A percentile compares a stretch with the other conserved stretches of the same genome.
Evolutionary conservation across 495 filamentous ascomycete genomes (phyloP).

Genomic region (Hypoxylon crocopeplum): DNA sequence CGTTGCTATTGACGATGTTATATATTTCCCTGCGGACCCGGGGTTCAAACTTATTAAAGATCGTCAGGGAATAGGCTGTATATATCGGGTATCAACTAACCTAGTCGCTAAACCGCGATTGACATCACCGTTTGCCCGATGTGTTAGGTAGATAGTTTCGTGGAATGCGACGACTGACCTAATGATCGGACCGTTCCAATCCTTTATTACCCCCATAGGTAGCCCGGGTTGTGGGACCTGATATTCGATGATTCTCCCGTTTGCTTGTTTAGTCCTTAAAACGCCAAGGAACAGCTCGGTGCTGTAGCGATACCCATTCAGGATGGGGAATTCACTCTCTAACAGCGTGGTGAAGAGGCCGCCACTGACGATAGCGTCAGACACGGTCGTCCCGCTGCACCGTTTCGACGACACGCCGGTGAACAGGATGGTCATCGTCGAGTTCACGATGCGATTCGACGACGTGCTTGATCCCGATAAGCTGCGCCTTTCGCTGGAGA

Average conservation of each 20-base stretch:
- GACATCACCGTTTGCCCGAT: conserved; percentile 22
- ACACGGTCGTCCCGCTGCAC: conserved; percentile 48
- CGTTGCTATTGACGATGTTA: conserved; percentile 32
- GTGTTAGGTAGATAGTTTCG: not conserved
- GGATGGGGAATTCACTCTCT: conserved; percentile 28
- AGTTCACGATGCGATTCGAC: conserved; percentile 52
- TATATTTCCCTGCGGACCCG: conserved; percentile 29
- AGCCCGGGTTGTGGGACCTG: conserved; percentile 10
- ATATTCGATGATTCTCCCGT: too few species aligned
- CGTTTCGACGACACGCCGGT: conserved; percentile 48
- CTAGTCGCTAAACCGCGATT: conserved; percentile 13
- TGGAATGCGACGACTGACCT: conserved; percentile 1
- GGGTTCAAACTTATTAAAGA: conserved; percentile 16
- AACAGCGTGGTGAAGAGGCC: conserved; percentile 7
- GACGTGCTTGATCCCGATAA: conserved; percentile 55
- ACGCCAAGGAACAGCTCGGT: conserved; percentile 5
- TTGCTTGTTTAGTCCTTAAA: too few species aligned
- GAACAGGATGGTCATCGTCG: conserved; percentile 45
- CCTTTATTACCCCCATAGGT: conserved; percentile 21
- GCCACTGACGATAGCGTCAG: conserved; percentile 38
- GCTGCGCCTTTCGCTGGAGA: conserved; percentile 45
- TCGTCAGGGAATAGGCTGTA: conserved; percentile 33
- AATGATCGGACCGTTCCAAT: not conserved
- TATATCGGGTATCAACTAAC: conserved; percentile 16
- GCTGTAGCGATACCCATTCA: conserved; percentile 16